Evolutionary conservation across 2,329 filamentous ascomycete species (phyloP).

Genomic region (Hymenoscyphus fructigenus): DNA sequence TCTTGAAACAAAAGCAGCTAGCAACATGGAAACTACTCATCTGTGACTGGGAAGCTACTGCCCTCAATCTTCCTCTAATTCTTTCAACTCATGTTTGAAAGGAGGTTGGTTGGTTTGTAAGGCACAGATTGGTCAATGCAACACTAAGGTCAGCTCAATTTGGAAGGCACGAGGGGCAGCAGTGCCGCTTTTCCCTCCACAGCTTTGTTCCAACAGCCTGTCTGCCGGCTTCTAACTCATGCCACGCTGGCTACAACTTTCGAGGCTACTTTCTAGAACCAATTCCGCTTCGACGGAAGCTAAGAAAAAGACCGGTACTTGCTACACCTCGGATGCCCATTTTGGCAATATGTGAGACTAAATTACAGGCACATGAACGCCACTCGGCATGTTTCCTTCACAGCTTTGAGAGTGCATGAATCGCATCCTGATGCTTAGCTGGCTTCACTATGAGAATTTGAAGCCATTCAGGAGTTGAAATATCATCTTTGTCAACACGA

Average conservation of each 20-base stretch:
- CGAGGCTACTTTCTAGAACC: not conserved
- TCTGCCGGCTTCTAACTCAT: not conserved
- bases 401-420: not conserved
- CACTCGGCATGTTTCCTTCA: not conserved
- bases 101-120: not conserved
- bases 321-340: not conserved
- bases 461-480: not conserved
- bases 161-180: not conserved
- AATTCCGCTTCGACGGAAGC: not conserved
- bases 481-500: too few species aligned
- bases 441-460: not conserved
- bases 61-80: not conserved
- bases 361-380: not conserved
- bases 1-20: not conserved
- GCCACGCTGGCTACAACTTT: not conserved
- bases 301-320: not conserved
- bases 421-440: not conserved
- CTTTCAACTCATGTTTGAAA: not conserved
- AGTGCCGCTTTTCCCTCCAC: not conserved
- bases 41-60: not conserved
- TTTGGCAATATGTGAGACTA: conserved; percentile 4
- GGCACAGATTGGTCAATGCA: not conserved
- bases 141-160: not conserved
- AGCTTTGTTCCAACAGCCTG: not conserved
- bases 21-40: not conserved